Evolutionary conservation across 2,329 filamentous ascomycete species (phyloP).

Genomic region (Basipetospora sp.): DNA sequence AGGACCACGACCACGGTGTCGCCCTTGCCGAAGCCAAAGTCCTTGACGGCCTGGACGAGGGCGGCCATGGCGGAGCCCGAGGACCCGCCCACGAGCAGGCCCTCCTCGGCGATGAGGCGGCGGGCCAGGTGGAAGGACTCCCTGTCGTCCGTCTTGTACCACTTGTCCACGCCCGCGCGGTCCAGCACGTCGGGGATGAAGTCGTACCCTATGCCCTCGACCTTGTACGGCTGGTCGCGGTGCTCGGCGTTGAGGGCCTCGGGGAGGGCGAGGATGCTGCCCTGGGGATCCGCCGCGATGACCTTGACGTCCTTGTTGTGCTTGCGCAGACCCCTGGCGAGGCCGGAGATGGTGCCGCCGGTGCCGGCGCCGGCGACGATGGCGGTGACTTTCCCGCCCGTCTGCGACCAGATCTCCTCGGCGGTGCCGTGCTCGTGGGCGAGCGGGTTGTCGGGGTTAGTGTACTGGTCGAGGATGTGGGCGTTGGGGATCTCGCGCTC

Average conservation of each 20-base stretch:
- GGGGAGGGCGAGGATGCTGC: constrained; percentile 78
- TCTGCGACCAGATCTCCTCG: constrained; percentile 92
- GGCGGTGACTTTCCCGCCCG: constrained; percentile 63
- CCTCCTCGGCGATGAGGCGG: constrained; percentile 82
- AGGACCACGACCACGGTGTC: constrained; percentile 83
- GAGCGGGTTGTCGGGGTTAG: constrained; percentile 77
- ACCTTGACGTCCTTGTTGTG: constrained; percentile 77
- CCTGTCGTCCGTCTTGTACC: constrained; percentile 95
- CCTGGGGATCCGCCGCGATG: constrained; percentile 81
- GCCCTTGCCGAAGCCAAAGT: constrained; percentile 61
- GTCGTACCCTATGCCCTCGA: constrained; percentile 96
- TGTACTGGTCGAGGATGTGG: constrained; percentile 93
- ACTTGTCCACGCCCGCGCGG: constrained; percentile 66
- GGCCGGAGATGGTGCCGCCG: constrained; percentile 83
- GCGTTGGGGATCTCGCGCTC: constrained; percentile 94
- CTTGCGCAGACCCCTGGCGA: constrained; percentile 73
- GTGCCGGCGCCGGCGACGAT: constrained; percentile 88
- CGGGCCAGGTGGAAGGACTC: constrained; percentile 86
- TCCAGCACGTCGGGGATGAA: constrained; percentile 92
- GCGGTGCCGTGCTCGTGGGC: constrained; percentile 91
- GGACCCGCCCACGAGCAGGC: constrained; percentile 81
- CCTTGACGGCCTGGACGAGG: constrained; percentile 60
- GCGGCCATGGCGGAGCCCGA: constrained; percentile 85
- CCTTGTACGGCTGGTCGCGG: constrained; percentile 80
- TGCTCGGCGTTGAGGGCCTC: constrained; percentile 64